Conservation (phyloP, 441 rosid genomes). For the Brassica balearica region DNA sequence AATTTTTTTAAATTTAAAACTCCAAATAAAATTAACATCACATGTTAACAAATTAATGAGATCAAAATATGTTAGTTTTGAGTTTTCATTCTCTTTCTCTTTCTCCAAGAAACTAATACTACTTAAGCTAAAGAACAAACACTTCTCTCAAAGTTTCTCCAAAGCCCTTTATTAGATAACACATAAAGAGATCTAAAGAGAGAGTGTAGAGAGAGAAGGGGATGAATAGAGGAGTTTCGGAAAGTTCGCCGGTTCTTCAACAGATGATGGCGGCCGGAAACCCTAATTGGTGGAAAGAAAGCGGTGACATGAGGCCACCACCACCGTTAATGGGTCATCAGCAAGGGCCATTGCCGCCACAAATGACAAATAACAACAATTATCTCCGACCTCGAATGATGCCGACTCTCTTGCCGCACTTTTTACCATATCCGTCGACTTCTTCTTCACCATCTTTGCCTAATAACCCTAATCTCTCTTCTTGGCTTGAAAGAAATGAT, state of each 20-base stretch:
- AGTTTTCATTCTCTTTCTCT: slow-evolving; percentile 44
- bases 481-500: slow-evolving; percentile 66
- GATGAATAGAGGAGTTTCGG: slow-evolving; percentile 83
- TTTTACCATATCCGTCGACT: slow-evolving; percentile 51
- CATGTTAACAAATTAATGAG: slow-evolving; percentile 45
- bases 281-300: slow-evolving; percentile 83
- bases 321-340: slow-evolving; percentile 50
- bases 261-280: slow-evolving; percentile 84
- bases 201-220: slow-evolving; percentile 14
- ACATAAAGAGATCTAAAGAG: slow-evolving; percentile 33
- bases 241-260: slow-evolving; percentile 76
- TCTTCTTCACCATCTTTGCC: slow-evolving; percentile 52
- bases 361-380: slow-evolving; percentile 38
- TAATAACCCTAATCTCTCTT: slow-evolving; percentile 53
- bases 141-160: slow-evolving; percentile 60
- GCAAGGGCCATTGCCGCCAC: slow-evolving; percentile 36
- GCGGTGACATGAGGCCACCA: slow-evolving; percentile 65
- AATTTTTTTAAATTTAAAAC: not conserved
- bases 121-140: slow-evolving; percentile 51
- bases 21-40: slow-evolving; percentile 46
- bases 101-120: slow-evolving; percentile 49
- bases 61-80: slow-evolving; percentile 33
- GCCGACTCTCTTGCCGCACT: slow-evolving; percentile 55
- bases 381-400: slow-evolving; percentile 47
- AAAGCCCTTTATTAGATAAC: slow-evolving; percentile 51